phyloP scores from a whole-genome alignment of 2,329 filamentous ascomycete species.

The Hypocreales sp. region DNA sequence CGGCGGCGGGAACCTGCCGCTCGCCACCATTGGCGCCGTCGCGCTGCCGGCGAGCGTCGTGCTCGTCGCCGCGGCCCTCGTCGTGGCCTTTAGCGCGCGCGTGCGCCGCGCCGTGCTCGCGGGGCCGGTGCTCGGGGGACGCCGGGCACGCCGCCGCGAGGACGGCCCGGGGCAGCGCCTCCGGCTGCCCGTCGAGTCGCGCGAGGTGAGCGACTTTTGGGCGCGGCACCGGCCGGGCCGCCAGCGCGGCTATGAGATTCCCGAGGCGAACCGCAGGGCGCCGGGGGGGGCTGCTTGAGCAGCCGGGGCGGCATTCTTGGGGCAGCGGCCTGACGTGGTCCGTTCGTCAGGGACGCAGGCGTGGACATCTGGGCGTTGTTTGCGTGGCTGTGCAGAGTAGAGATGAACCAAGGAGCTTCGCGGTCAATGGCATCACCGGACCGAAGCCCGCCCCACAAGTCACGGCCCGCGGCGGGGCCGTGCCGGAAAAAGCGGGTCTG shows the following conservation, averaged over 20 bases:
- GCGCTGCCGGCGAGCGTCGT: constrained; percentile 30
- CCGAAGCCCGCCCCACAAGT: no score
- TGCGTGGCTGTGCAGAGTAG: no score
- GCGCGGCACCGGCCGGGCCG: constrained; percentile 21
- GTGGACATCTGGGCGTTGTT: no score
- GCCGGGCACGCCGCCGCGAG: background rate
- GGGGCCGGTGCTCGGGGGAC: background rate
- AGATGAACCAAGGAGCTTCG: no score
- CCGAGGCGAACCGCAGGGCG: constrained; percentile 19
- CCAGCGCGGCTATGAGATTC: constrained; percentile 22
- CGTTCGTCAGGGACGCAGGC: no score
- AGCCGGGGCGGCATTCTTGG: no score
- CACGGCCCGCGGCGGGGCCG: no score
- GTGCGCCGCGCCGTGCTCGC: background rate
- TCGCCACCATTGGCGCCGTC: constrained; percentile 30
- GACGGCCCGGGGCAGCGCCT: background rate
- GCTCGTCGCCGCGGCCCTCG: constrained; percentile 32
- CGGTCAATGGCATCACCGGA: no score
- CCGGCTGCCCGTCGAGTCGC: constrained; percentile 1
- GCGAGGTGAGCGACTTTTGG: constrained; percentile 26
- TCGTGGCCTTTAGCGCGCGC: constrained; percentile 37
- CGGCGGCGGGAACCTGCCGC: constrained; percentile 25
- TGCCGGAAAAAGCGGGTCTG: no score
- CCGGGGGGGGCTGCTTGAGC: no score
- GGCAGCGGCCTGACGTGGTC: no score